Conservation (phyloP, 352 stramenopile genomes). For the Pythium diclinum region DNA sequence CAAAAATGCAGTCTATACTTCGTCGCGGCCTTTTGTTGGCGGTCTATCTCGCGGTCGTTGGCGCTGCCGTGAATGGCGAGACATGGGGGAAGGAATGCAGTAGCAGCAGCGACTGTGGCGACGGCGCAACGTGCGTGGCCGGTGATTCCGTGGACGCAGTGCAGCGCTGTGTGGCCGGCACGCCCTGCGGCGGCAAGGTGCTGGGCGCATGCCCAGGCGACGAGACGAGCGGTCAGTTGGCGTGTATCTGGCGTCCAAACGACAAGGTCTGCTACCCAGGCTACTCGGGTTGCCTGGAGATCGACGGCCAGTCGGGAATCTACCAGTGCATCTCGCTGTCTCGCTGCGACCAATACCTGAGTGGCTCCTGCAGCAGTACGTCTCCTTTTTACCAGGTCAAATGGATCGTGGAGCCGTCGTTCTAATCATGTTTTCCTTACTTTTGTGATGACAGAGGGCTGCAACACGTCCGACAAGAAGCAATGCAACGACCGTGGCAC, state of each 20-base stretch:
- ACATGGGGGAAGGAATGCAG: constrained; percentile 51
- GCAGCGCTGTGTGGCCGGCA: constrained; percentile 64
- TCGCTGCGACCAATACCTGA: constrained; percentile 72
- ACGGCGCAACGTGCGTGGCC: constrained; percentile 69
- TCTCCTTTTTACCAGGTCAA: constrained; percentile 1
- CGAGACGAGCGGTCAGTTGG: constrained; percentile 52
- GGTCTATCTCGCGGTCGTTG: constrained; percentile 18
- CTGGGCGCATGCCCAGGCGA: constrained; percentile 63
- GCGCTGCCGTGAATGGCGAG: constrained; percentile 7
- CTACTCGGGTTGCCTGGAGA: constrained; percentile 27
- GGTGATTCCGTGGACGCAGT: constrained; percentile 56
- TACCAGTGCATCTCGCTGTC: constrained; percentile 83
- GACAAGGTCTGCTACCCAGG: constrained; percentile 22
- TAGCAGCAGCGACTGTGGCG: constrained; percentile 55
- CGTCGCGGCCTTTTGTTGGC: constrained; percentile 8
- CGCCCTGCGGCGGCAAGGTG: constrained; percentile 45
- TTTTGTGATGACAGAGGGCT: constrained; percentile 26
- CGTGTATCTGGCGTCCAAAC: constrained; percentile 54
- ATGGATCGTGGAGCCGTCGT: too few species aligned
- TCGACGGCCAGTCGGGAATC: constrained; percentile 40
- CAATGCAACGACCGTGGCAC: constrained; percentile 70
- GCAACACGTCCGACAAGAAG: constrained; percentile 35
- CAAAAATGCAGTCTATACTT: constrained; percentile 21
- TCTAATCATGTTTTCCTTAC: constrained; percentile 6
- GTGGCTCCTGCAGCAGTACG: constrained; percentile 54